These are phyloP conservation scores for Gaillardinia entomophila DNA, from an alignment of 805 yeast genomes.

Conservation along the genomic window DNA sequence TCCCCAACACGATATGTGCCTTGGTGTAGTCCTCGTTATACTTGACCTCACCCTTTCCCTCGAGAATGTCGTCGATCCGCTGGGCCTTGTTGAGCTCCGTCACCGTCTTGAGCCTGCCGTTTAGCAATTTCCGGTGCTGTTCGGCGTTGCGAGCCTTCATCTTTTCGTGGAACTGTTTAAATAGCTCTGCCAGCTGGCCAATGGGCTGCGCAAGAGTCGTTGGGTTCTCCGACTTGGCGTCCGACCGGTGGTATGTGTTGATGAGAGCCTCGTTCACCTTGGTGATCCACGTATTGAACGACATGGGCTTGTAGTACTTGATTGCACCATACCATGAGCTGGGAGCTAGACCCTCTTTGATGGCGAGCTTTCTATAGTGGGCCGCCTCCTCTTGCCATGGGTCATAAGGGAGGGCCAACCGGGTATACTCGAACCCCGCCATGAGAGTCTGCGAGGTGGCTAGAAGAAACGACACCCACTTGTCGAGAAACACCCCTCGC, in stretches of 20 bases:
- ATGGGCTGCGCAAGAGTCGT: slow-evolving; percentile 1
- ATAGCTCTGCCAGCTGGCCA: slow-evolving; percentile 17
- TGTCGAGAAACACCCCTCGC: slow-evolving; percentile 7
- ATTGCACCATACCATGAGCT: slow-evolving; percentile 67
- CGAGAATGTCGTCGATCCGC: slow-evolving; percentile 28
- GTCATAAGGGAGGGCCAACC: slow-evolving; percentile 45
- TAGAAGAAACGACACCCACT: slow-evolving; percentile 5
- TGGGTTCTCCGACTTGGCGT: slow-evolving; percentile 5
- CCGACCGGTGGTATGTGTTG: slow-evolving; percentile 8
- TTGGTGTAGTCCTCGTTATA: slow-evolving; percentile 25
- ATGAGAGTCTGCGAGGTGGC: slow-evolving; percentile 41
- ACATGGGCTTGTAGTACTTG: slow-evolving; percentile 49
- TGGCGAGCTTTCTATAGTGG: slow-evolving; percentile 45
- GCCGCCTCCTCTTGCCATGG: slow-evolving; percentile 73
- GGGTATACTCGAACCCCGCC: slow-evolving; percentile 50
- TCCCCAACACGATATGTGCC: slow-evolving; percentile 33
- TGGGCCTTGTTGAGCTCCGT: slow-evolving; percentile 31
- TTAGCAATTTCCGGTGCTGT: slow-evolving; percentile 14
- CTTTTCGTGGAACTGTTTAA: slow-evolving; percentile 21
- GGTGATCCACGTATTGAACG: slow-evolving; percentile 26
- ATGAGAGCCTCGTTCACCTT: slow-evolving; percentile 14
- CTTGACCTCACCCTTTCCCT: slow-evolving; percentile 20
- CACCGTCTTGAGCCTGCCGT: slow-evolving; percentile 22
- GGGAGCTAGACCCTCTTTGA: slow-evolving; percentile 41
- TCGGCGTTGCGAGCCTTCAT: slow-evolving; percentile 18